Base-by-base conservation (phyloP, 2,329 filamentous ascomycete species). In the Xenoacremonium recifei region DNA sequence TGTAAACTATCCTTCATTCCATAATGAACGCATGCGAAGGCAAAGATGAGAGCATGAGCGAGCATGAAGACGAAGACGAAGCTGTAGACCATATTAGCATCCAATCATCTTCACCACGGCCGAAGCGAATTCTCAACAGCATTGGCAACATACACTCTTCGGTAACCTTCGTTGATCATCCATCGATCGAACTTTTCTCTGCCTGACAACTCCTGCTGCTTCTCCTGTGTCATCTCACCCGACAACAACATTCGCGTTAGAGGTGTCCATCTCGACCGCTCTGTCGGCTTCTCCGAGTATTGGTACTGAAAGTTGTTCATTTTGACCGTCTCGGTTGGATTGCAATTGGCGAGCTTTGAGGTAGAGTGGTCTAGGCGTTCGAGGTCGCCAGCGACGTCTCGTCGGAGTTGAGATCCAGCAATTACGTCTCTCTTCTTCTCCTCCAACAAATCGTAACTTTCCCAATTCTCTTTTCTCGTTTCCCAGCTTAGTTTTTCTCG, bases 121-220 rank as follows among this genome's bases (percentile, higher is more conserved):
- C 33, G 21, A 13, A 16, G 25, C 25, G 10, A 21, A 15, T 15
- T 18, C 36, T n/a, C n/a, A n/a, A n/a, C n/a, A n/a, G n/a, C n/a
- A n/a, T n/a, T n/a, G n/a, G n/a, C 16, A 19, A 77, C 84, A 43
- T 74, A 89, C 81, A 92, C 76, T 80, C 86, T 76, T 62, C 86
- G 77, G 63, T 89, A 90, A 47, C 88, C 88, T 63, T 92, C 88
- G 62, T 92, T 92, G 48, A 92, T 85, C 87, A 93, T 91, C 88
- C 88, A 93, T 52, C 83, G 75, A 64, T 91, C 85, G 60, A 92
- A 85, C 62, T 79, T 85, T 64, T 92, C 85, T 59, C 79, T 77
- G 49, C 79, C 66, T 18, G 80, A 81, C 54, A 92, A 70, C 42
- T 83, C 77, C 61, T 82, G 82, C 53, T 85, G 82, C 58, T 73